phyloP scores from a whole-genome alignment of 805 yeast species.

The Wickerhamiella musiphila region DNA sequence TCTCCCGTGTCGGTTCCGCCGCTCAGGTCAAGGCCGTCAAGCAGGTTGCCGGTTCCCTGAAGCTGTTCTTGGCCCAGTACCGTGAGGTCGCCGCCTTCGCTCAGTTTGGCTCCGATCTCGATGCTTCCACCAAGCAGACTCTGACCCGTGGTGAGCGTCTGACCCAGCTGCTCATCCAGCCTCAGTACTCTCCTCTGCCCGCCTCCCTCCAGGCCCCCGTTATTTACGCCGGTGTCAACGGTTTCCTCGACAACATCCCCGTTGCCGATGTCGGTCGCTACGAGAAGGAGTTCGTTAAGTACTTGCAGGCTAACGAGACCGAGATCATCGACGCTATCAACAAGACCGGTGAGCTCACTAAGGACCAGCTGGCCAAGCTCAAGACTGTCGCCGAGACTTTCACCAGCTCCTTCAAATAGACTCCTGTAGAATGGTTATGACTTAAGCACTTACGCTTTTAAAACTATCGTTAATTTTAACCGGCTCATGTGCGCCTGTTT shows the following conservation, averaged over 20 bases:
- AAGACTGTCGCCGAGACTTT: constrained; percentile 85
- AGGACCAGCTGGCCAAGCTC: constrained; percentile 73
- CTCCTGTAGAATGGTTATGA: too few species aligned
- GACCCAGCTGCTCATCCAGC: constrained; percentile 96
- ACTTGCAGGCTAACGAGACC: constrained; percentile 79
- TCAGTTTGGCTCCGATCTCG: constrained; percentile 99
- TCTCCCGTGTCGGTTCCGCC: constrained; percentile 99
- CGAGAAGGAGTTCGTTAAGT: constrained; percentile 82
- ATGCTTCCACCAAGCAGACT: constrained; percentile 98
- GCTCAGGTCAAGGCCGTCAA: constrained; percentile 99
- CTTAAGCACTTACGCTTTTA: too few species aligned
- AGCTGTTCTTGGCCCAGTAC: constrained; percentile 99
- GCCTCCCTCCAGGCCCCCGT: constrained; percentile 99
- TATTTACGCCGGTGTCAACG: constrained; percentile 99
- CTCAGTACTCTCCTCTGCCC: constrained; percentile 90
- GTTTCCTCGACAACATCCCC: constrained; percentile 82
- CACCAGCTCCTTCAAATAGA: constrained; percentile 63
- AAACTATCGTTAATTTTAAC: too few species aligned
- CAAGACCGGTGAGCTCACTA: constrained; percentile 76
- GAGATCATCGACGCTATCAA: constrained; percentile 71
- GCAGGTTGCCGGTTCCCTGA: constrained; percentile 99
- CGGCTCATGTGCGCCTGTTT: too few species aligned
- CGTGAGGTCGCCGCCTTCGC: constrained; percentile 99
- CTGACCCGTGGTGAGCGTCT: constrained; percentile 99
- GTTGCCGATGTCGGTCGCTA: constrained; percentile 75